Evolutionary conservation across 2,329 filamentous ascomycete genomes (phyloP), one percentile per base, ranked within the genome.

Genomic region (Drechslerella dactyloides): DNA sequence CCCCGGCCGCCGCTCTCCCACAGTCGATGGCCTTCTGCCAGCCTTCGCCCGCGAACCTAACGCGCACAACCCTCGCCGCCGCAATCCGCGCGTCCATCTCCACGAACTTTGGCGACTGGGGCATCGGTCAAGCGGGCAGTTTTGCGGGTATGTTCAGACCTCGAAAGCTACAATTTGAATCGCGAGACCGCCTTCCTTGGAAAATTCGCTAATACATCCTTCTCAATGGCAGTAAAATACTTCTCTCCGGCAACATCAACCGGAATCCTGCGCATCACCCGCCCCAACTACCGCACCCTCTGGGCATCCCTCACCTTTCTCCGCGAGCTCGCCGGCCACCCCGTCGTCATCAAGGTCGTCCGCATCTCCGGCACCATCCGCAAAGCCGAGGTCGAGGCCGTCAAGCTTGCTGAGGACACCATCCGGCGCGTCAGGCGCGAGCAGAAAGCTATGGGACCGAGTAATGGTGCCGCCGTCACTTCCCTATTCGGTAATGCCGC

Each of bases 361-460:
- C 85, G 90, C 73, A 91, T 97, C 13, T 94, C 90, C 74, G 94
- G 93, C 15, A 99, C 94, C 1, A 96, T 99, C 77, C 89, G 88
- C 76, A 96, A 96, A 80, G 89, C 87, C 1, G 93, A 97, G 80
- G 88, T 96, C 78, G 93, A 96, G 79, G 91, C 92, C 37, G 89
- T 97, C 21, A 73, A 74, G 51, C 69, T 76, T 6, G 75, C 75
- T 7, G 74, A 73, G 55, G 48, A 70, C 15, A 60, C 68, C 1
- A 72, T 72, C 35, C 50, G 68, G 10, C 46, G 52, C 30, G 68
- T 72, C 3, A 65, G 61, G 24, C 52, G 17, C 15, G 68, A 72
- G 21, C 17, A 61, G 46, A 61, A 37, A 13, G 13, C 35, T n/a
- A 52, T 54, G 19, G 19, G 35, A 11, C 56, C 54, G 17, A 35